phyloP scores from a whole-genome alignment of 2,329 filamentous ascomycete species.

The Penicillium sp. region DNA sequence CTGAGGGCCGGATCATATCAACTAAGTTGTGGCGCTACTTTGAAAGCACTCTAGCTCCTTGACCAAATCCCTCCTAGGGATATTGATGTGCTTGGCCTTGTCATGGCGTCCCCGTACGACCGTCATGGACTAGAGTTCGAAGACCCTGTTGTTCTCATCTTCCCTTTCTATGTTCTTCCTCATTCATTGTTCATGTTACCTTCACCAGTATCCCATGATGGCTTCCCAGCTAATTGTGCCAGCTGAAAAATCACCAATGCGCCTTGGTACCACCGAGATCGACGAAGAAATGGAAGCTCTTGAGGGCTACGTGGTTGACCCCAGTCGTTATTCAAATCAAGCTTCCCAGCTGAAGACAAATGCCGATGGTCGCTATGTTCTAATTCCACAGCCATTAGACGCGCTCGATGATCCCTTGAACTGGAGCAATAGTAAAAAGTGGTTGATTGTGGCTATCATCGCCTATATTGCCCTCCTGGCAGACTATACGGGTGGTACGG shows the following conservation, averaged over 20 bases:
- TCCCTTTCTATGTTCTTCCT: background rate
- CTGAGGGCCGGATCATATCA: background rate
- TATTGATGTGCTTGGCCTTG: background rate
- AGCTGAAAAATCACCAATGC: background rate
- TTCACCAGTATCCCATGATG: background rate
- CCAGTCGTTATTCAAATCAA: constrained; percentile 21
- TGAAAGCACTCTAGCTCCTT: background rate
- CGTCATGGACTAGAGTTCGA: background rate
- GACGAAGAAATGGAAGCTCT: constrained; percentile 28
- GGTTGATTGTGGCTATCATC: constrained; percentile 47
- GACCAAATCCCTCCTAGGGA: background rate
- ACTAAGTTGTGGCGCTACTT: background rate
- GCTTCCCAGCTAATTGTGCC: background rate
- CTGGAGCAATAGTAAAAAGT: constrained; percentile 44
- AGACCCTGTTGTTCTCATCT: background rate
- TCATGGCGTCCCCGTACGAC: background rate
- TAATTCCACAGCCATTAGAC: constrained; percentile 48
- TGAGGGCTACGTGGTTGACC: constrained; percentile 27
- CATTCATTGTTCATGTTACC: background rate
- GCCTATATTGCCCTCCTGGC: constrained; percentile 47
- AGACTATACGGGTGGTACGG: constrained; percentile 52
- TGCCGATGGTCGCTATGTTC: constrained; percentile 42
- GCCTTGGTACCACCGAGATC: constrained; percentile 11
- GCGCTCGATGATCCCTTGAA: constrained; percentile 50
- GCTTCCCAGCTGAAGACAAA: constrained; percentile 37